Evolutionary conservation across 768 basidiomycete genomes (phyloP), one percentile per base, ranked within the genome.

Genomic region (Hypsizygus marmoreus): DNA sequence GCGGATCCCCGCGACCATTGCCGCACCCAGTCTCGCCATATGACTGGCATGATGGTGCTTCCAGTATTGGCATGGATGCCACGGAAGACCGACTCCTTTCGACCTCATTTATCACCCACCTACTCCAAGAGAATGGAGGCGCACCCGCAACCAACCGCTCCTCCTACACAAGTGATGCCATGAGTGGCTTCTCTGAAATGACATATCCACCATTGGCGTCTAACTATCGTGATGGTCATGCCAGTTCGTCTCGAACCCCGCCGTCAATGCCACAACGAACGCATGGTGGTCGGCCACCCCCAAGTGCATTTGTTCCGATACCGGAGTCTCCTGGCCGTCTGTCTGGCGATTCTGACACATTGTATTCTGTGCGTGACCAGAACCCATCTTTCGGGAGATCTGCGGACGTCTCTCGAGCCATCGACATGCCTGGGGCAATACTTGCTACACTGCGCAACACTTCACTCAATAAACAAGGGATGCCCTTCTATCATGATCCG

Each of bases 41-140:
- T 53, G 78, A 80, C 56, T 82, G 82, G 80, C 76, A 81, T 48
- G 82, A 84, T 57, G 82, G 77, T 2, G 74, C 79, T 13, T 81
- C 80, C 10, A 74, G 70, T 48, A 77, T 84, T 43, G 74, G 73
- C 40, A 70, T 77, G 39, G 80, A 80, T 61, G 72, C 75, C n/a
- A 62, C 72, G 7, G 81, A 84, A 55, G 78, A 81, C 55, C 70
- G 74, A 14, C 64, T 83, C 33, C 71, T 86, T 16, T 74, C 81
- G 6, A 82, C 83, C 2, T 76, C 80, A 2, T 77, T 84, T 59
- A 84, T 84, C 49, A 82, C 82, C 13, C 71, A 71, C 6, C 64
- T 83, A 12, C 69, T 84, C 11, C 73, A 69, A 51, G 74, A 80
- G 50, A 71, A 69, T 52, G 61, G 62, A 34, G 60, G 66, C 19